phyloP scores from a whole-genome alignment of 441 rosid species.

The Corymbia calophylla region DNA sequence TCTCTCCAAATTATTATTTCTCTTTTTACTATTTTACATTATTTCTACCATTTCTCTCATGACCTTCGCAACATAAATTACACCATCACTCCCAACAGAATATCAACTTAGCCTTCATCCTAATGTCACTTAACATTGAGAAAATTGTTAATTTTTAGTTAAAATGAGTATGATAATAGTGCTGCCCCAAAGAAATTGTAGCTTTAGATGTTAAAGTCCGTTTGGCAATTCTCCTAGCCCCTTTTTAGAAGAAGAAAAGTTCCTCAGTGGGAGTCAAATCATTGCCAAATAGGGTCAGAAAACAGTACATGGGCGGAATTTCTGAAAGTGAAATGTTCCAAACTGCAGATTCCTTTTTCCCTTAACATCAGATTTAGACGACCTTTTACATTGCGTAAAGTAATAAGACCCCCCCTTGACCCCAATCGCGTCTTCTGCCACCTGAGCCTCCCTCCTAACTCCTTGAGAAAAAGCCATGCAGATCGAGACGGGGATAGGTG shows the following conservation, averaged over 20 bases:
- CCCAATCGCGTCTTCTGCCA: neutral
- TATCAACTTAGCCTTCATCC: neutral
- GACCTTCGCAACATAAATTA: neutral
- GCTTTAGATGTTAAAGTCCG: neutral
- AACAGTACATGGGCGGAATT: neutral
- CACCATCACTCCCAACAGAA: neutral
- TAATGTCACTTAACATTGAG: neutral
- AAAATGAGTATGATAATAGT: neutral
- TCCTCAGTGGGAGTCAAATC: neutral
- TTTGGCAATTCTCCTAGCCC: neutral
- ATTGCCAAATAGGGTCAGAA: neutral
- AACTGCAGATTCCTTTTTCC: neutral
- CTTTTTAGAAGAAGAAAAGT: neutral
- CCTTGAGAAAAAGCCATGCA: neutral
- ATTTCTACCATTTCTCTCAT: neutral
- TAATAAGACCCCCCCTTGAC: neutral
- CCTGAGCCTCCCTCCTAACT: neutral
- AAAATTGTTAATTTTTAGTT: neutral
- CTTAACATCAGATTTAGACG: neutral
- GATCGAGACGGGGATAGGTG: neutral
- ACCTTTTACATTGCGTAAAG: neutral
- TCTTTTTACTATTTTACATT: neutral
- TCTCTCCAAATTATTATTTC: neutral
- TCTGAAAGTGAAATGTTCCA: conserved; percentile 4
- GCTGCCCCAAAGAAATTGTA: neutral